A percentile compares a stretch with the other conserved stretches of the same genome.
Evolutionary conservation across 2,329 filamentous ascomycete species (phyloP).

Genomic region (Cryphonectria radicalis): DNA sequence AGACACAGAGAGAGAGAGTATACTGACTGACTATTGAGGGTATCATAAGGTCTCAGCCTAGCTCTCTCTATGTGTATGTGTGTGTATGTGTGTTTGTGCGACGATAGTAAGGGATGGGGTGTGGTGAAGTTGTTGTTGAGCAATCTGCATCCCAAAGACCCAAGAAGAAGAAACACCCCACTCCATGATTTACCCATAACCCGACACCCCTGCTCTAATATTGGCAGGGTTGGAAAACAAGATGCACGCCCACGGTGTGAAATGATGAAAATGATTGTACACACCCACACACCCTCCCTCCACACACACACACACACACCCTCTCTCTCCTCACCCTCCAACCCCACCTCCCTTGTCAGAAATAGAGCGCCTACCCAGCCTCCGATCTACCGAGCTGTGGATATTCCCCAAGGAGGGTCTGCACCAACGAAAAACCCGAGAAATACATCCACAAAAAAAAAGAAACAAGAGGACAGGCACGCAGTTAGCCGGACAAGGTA

Average conservation of each 20-base stretch:
- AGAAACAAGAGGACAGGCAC: not conserved
- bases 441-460: not conserved
- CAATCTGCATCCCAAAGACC: not conserved
- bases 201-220: slow-evolving; percentile 12
- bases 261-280: not conserved
- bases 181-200: not conserved
- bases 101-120: no score
- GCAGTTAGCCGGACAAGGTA: slow-evolving; percentile 11
- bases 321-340: not conserved
- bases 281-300: not conserved
- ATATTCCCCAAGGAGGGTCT: slow-evolving; percentile 10
- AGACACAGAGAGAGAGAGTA: no score
- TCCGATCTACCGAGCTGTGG: slow-evolving; percentile 20
- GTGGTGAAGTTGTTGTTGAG: not conserved
- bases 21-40: not conserved
- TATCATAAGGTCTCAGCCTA: no score
- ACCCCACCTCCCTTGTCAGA: not conserved
- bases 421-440: slow-evolving; percentile 16
- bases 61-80: no score
- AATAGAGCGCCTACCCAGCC: not conserved
- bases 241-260: not conserved
- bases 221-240: not conserved
- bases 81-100: no score
- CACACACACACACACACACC: not conserved
- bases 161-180: not conserved